Evolutionary conservation across 2,329 filamentous ascomycete genomes (phyloP).

Genomic region (Neodidymelliopsis sp.): DNA sequence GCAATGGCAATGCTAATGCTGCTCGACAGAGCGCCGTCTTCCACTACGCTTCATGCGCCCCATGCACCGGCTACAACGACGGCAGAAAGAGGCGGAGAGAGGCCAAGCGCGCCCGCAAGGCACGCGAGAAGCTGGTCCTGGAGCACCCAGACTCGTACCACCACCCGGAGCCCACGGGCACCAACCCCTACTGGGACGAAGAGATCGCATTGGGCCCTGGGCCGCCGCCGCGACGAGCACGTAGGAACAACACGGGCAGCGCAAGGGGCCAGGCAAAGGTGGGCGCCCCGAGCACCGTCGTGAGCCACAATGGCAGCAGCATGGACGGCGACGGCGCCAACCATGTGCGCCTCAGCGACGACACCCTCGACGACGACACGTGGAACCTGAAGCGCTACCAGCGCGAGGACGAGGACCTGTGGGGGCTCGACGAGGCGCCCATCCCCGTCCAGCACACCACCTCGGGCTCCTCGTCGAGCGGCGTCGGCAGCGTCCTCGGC

Average conservation of each 20-base stretch:
- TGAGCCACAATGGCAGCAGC: slow-evolving; percentile 56
- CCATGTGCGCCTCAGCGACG: slow-evolving; percentile 42
- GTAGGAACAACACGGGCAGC: slow-evolving; percentile 61
- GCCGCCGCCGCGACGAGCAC: slow-evolving; percentile 66
- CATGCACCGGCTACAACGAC: slow-evolving; percentile 75
- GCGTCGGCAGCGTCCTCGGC: slow-evolving; percentile 33
- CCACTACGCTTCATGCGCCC: slow-evolving; percentile 78
- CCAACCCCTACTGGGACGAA: slow-evolving; percentile 87
- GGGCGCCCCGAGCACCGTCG: slow-evolving; percentile 57
- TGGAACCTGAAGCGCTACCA: slow-evolving; percentile 85
- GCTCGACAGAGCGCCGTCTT: slow-evolving; percentile 71
- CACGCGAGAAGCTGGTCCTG: slow-evolving; percentile 69
- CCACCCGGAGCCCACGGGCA: slow-evolving; percentile 83
- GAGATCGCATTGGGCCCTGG: slow-evolving; percentile 85
- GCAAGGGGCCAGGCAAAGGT: slow-evolving; percentile 67
- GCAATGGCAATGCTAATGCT: neutral
- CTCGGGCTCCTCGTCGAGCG: slow-evolving; percentile 43
- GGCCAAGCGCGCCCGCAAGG: slow-evolving; percentile 71
- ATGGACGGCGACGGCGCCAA: slow-evolving; percentile 35
- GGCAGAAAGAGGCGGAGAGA: slow-evolving; percentile 74
- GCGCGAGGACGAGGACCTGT: slow-evolving; percentile 85
- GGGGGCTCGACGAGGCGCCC: slow-evolving; percentile 67
- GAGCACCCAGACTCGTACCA: slow-evolving; percentile 77
- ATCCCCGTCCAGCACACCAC: slow-evolving; percentile 42
- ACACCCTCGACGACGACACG: slow-evolving; percentile 55